Evolutionary conservation across 768 basidiomycete genomes (phyloP).

Genomic region (Trametes cinnabarina): DNA sequence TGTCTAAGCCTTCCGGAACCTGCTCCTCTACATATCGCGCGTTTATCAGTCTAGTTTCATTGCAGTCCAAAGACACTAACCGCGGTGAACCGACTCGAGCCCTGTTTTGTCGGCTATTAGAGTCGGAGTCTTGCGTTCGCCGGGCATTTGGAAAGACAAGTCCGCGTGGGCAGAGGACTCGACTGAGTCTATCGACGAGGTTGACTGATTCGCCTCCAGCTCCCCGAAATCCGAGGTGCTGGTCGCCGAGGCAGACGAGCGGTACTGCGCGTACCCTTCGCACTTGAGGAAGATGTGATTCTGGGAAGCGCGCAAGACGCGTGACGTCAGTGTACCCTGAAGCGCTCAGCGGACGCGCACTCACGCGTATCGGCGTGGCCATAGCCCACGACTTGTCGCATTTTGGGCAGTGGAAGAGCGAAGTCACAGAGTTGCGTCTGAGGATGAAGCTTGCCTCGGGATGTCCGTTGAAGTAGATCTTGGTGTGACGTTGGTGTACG

Average conservation of each 20-base stretch:
- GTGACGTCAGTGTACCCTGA: background rate
- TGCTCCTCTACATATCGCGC: too few relatives aligned
- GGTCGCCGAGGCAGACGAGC: background rate
- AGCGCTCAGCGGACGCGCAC: background rate
- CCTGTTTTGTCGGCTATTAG: too few relatives aligned
- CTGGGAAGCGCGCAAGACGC: background rate
- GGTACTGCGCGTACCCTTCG: constrained; percentile 10
- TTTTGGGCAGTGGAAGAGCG: constrained; percentile 16
- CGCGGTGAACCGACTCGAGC: too few relatives aligned
- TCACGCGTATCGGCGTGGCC: constrained; percentile 7
- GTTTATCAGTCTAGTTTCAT: too few relatives aligned
- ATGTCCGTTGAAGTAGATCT: constrained; percentile 2
- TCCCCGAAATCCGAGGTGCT: too few relatives aligned
- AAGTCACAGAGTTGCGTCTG: constrained; percentile 4
- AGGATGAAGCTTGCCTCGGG: constrained; percentile 1
- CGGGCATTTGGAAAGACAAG: too few relatives aligned
- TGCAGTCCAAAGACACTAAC: too few relatives aligned
- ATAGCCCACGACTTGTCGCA: constrained; percentile 11
- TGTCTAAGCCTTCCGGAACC: too few relatives aligned
- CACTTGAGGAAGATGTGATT: constrained; percentile 3
- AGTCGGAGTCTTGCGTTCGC: too few relatives aligned
- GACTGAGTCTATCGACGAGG: background rate
- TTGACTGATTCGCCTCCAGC: background rate
- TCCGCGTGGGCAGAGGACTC: background rate
- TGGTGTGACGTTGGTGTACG: constrained; percentile 14